phyloP scores from a whole-genome alignment of 2,329 filamentous ascomycete species.

The Bertia moriformis region DNA sequence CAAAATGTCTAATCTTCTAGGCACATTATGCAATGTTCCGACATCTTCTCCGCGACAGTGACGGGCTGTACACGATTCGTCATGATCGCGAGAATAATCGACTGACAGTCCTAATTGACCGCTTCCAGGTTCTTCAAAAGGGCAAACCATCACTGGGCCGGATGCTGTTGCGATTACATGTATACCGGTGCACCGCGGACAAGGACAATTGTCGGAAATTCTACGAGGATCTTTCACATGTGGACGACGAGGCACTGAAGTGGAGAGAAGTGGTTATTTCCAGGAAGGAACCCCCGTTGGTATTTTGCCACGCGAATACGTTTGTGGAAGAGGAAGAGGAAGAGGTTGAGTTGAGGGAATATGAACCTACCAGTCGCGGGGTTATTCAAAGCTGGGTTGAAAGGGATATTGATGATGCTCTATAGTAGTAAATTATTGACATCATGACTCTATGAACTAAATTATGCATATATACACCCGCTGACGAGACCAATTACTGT shows the following conservation, averaged over 20 bases:
- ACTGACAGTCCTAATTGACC: slow-evolving; percentile 38
- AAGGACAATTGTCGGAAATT: slow-evolving; percentile 31
- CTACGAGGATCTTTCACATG: slow-evolving; percentile 41
- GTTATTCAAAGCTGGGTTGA: slow-evolving; percentile 39
- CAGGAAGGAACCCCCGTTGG: slow-evolving; percentile 38
- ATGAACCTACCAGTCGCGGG: slow-evolving; percentile 44
- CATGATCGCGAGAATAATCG: slow-evolving; percentile 26
- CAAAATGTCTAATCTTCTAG: slow-evolving; percentile 20
- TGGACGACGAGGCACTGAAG: slow-evolving; percentile 33
- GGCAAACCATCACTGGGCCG: slow-evolving; percentile 41
- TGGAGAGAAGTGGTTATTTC: slow-evolving; percentile 39
- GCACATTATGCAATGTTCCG: slow-evolving; percentile 49
- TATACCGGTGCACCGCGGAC: slow-evolving; percentile 50
- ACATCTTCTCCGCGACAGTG: slow-evolving; percentile 36
- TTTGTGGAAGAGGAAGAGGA: slow-evolving; percentile 13
- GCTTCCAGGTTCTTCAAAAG: slow-evolving; percentile 35
- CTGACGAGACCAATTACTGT: no score
- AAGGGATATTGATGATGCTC: no score
- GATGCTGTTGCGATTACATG: slow-evolving; percentile 42
- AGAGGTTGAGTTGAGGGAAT: slow-evolving; percentile 41
- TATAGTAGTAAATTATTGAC: no score
- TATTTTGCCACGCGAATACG: slow-evolving; percentile 54
- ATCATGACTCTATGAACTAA: no score
- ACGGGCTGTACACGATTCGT: slow-evolving; percentile 33
- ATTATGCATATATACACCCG: no score